Percentiles rank a stretch among this genome's conserved stretches.
phyloP scores from a whole-genome alignment of 108 stramenopile genomes.

The Phaeodactylum tricornutum region DNA sequence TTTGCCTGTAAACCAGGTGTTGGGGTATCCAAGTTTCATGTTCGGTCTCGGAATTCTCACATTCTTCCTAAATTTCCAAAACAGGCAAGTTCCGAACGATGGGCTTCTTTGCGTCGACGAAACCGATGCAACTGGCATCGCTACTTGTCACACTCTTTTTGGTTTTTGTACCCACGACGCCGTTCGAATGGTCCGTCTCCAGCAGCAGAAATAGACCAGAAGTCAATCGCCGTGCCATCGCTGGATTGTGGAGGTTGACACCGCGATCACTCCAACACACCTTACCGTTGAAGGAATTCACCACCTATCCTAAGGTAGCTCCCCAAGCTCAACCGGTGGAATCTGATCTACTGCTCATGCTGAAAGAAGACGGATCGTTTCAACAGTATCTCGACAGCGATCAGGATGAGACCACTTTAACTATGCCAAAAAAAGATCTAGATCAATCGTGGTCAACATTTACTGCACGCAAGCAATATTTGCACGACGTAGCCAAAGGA shows the following conservation, averaged over 20 bases:
- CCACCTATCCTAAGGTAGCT: constrained; percentile 44
- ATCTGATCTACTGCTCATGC: constrained; percentile 66
- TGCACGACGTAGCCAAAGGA: constrained; percentile 23
- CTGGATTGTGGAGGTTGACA: constrained; percentile 55
- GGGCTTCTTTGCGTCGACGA: too few species aligned
- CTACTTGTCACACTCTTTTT: too few species aligned
- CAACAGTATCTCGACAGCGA: constrained; percentile 36
- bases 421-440: constrained; percentile 1
- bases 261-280: too few species aligned
- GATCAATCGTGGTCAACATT: constrained; percentile 1
- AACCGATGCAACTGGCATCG: too few species aligned
- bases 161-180: too few species aligned
- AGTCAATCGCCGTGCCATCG: constrained; percentile 55
- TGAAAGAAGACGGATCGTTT: constrained; percentile 70
- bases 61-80: too few species aligned
- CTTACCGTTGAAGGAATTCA: constrained; percentile 74
- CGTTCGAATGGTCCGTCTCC: too few species aligned
- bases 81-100: too few species aligned
- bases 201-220: constrained; percentile 10
- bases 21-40: too few species aligned
- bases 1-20: too few species aligned
- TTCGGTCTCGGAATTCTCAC: too few species aligned
- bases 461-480: background rate
- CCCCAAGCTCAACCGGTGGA: constrained; percentile 5
- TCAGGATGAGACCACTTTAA: background rate